A percentile compares a stretch with the other conserved stretches of the same genome.
phyloP scores from a whole-genome alignment of 805 yeast species.

The Sungouiozyma ichnusensis region DNA sequence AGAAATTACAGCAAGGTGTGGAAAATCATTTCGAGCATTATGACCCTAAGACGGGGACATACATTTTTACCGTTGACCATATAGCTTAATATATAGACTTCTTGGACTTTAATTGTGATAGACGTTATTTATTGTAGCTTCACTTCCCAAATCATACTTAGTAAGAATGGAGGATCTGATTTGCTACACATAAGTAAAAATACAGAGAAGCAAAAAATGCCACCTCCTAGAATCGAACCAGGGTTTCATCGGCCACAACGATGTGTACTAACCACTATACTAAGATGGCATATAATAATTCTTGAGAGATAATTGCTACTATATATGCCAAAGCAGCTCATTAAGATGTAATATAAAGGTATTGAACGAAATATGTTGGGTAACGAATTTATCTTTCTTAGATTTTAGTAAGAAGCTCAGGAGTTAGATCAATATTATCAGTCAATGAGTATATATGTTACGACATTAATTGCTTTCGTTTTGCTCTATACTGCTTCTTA shows the following conservation, averaged over 20 bases:
- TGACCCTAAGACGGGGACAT: slow-evolving; percentile 64
- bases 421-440: too few species aligned
- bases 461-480: too few species aligned
- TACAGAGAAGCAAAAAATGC: slow-evolving; percentile 32
- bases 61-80: slow-evolving; percentile 43
- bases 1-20: slow-evolving; percentile 49
- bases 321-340: too few species aligned
- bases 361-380: too few species aligned
- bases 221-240: slow-evolving; percentile 62
- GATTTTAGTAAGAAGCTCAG: too few species aligned
- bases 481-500: too few species aligned
- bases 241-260: slow-evolving; percentile 69
- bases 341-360: too few species aligned
- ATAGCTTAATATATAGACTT: slow-evolving; percentile 6
- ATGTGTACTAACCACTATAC: slow-evolving; percentile 65
- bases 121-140: neutral
- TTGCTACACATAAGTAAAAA: too few species aligned
- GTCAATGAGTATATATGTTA: too few species aligned
- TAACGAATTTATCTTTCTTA: too few species aligned
- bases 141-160: neutral
- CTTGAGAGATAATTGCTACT: too few species aligned
- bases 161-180: too few species aligned
- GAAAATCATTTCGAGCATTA: slow-evolving; percentile 57
- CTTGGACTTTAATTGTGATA: neutral
- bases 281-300: slow-evolving; percentile 12